These are phyloP conservation scores for Silene noctiflora DNA, from an alignment of 179 eudicot species.

Conservation along the genomic window DNA sequence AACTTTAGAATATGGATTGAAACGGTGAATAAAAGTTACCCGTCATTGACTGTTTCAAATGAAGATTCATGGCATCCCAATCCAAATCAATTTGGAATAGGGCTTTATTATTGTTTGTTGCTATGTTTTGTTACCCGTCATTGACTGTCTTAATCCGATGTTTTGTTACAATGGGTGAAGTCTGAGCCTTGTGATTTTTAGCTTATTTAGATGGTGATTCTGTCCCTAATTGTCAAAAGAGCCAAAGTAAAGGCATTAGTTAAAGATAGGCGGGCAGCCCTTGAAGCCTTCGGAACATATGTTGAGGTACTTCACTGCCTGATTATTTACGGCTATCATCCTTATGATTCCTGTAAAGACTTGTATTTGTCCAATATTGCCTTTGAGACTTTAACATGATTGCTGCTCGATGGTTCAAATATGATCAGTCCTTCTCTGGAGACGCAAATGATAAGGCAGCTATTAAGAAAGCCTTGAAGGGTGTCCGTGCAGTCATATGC, in stretches of 20 bases:
- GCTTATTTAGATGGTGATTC: constrained; percentile 74
- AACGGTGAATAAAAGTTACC: too few species aligned
- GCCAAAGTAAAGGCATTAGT: constrained; percentile 77
- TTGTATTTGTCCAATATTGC: not conserved
- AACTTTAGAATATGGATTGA: too few species aligned
- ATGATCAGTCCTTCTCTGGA: constrained; percentile 59
- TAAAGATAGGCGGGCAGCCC: constrained; percentile 77
- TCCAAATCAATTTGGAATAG: too few species aligned
- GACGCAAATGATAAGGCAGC: constrained; percentile 48
- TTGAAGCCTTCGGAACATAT: constrained; percentile 92
- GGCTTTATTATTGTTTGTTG: too few species aligned
- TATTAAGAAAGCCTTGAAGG: constrained; percentile 67
- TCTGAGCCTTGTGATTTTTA: constrained; percentile 31
- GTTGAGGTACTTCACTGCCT: constrained; percentile 58
- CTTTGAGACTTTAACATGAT: not conserved
- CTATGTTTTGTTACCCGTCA: too few species aligned
- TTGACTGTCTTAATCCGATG: too few species aligned
- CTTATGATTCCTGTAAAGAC: not conserved
- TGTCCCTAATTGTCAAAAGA: constrained; percentile 78
- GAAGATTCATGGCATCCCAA: too few species aligned
- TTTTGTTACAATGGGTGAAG: constrained; percentile 14
- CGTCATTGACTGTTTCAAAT: too few species aligned
- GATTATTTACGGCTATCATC: not conserved
- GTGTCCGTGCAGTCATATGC: constrained; percentile 76
- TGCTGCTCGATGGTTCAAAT: not conserved